A percentile compares a stretch with the other conserved stretches of the same genome.
These are phyloP conservation scores for Bruguiera hainesii DNA, from an alignment of 441 rosid species.

Conservation along the genomic window DNA sequence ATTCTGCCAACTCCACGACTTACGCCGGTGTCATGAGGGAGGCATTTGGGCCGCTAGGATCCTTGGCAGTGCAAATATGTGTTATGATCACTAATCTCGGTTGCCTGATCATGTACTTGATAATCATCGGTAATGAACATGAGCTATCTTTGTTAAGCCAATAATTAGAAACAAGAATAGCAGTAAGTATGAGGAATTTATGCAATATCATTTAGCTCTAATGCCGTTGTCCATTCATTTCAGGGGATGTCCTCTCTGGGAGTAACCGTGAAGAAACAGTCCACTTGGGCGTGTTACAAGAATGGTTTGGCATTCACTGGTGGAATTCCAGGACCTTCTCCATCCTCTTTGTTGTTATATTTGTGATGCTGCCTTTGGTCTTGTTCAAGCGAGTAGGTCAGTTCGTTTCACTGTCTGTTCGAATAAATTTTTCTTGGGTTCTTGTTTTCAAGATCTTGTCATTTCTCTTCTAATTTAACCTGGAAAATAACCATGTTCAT, in stretches of 20 bases:
- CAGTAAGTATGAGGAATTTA: no score
- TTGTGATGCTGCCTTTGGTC: constrained; percentile 62
- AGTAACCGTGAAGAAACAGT: constrained; percentile 39
- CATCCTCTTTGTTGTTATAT: constrained; percentile 41
- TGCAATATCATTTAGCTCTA: background rate
- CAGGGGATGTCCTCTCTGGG: constrained; percentile 82
- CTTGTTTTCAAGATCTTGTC: no score
- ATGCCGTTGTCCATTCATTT: background rate
- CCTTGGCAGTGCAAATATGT: constrained; percentile 47
- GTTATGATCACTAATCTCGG: constrained; percentile 70
- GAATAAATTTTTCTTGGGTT: background rate
- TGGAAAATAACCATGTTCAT: no score
- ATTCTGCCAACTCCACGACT: constrained; percentile 49
- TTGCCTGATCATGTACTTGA: constrained; percentile 56
- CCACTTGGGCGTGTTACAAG: constrained; percentile 70
- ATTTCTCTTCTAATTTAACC: no score
- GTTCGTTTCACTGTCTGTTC: constrained; percentile 11
- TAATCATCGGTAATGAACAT: constrained; percentile 54
- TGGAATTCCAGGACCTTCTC: constrained; percentile 69
- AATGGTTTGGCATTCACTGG: constrained; percentile 80
- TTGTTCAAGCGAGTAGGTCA: constrained; percentile 54
- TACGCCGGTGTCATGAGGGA: constrained; percentile 79
- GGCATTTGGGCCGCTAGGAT: constrained; percentile 56
- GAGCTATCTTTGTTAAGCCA: no score
- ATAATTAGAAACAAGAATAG: no score